Conservation (phyloP, 176 grass and related monocot species). For the Poa pratensis region DNA sequence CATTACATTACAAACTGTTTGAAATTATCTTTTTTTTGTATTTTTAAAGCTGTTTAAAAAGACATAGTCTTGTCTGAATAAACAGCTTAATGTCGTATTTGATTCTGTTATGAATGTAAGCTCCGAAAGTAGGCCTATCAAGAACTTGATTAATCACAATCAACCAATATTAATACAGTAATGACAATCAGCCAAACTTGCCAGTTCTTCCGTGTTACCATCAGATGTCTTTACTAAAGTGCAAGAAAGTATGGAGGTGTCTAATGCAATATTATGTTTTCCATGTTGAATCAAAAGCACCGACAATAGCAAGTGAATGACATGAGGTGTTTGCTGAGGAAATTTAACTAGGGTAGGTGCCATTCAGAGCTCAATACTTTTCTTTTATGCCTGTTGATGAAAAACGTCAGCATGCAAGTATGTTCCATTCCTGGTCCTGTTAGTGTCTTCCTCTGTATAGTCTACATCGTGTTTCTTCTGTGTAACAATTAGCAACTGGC, state of each 20-base stretch:
- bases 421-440: slow-evolving; percentile 14
- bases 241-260: background rate
- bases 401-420: slow-evolving; percentile 33
- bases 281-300: background rate
- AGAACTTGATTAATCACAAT: slow-evolving; percentile 6
- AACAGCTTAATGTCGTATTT: background rate
- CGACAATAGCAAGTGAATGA: slow-evolving; percentile 1
- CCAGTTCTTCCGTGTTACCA: background rate
- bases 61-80: background rate
- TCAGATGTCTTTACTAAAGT: background rate
- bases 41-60: background rate
- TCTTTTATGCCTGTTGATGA: background rate
- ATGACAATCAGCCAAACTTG: background rate
- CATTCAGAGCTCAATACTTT: background rate
- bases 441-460: slow-evolving; percentile 7
- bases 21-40: slow-evolving; percentile 29
- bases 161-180: background rate
- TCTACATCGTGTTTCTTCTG: slow-evolving; percentile 4
- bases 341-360: slow-evolving; percentile 53
- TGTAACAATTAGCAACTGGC: background rate
- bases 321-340: slow-evolving; percentile 28
- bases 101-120: background rate
- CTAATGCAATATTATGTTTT: background rate
- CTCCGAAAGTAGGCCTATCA: background rate
- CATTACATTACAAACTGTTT: background rate